Evolutionary conservation across 305 asterid genomes (phyloP), one percentile per base, ranked within the genome.

Genomic region (Plantago coronopus): DNA sequence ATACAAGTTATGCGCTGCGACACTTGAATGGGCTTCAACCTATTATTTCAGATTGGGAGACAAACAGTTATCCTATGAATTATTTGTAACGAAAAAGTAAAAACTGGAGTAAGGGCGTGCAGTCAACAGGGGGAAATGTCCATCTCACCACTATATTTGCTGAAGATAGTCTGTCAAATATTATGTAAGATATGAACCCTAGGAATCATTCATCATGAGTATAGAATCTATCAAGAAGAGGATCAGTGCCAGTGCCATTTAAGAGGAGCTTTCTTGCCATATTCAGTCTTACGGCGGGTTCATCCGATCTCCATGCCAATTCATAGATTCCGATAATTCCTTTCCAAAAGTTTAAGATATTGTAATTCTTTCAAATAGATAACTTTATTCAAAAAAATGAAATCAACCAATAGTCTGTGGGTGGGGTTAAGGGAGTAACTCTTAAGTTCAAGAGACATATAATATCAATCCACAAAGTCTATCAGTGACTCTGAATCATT

Each of bases 1-100:
- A 70, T 77, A 71, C 49, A 91, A 73, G 70, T 72, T 72, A 77
- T 86, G 98, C 54, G 83, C 83, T 13, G 95, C 86, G 66, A 91
- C 98, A 72, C 91, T 80, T 64, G 94, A 71, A 80, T 91, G 97
- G 69, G 97, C 97, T 86, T 85, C 74, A 69, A 91, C 77, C 98
- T 91, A 76, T 48, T 43, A 74, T 50, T 37, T 59, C 64, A 66
- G 29, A 61, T 19, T 63, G 37, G 56, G 68, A 44, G 44, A 25
- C 29, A 56, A 48, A 37, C 21, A 56, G 48, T 37, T 15, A 65
- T 59, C 57, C 21, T n/a, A 65, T 42, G 34, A 43, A 59, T 37
- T 48, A 37, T 54, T 15, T 15, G 18, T 16, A 8, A 2, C 7
- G 7, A 12, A 12, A 13, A 4, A 38, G 7, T 16, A 13, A 18